These are phyloP conservation scores for Buxus sempervirens DNA, from an alignment of 164 flowering plant genomes.

Conservation along the genomic window DNA sequence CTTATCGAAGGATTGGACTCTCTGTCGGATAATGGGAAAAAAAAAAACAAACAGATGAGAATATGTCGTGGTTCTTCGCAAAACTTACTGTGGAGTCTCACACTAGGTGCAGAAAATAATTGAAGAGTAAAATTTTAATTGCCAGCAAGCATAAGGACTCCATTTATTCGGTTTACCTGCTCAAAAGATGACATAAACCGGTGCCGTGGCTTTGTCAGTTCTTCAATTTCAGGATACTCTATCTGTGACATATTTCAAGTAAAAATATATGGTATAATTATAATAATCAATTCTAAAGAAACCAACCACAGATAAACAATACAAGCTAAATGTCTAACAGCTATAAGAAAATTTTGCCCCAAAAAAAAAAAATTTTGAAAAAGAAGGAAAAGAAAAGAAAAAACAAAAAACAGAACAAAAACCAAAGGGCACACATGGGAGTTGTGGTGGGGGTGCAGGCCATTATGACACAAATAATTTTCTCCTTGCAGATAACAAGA, in stretches of 20 bases:
- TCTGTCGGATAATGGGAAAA: slow-evolving; percentile 37
- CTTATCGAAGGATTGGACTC: slow-evolving; percentile 79
- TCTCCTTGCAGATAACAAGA: not conserved
- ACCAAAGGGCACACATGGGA: too few relatives aligned
- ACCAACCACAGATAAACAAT: too few relatives aligned
- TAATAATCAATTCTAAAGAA: not conserved
- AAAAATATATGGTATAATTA: not conserved
- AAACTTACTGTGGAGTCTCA: too few relatives aligned
- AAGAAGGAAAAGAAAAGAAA: too few relatives aligned
- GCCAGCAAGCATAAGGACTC: not conserved
- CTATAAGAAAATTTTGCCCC: too few relatives aligned
- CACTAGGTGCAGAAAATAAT: not conserved
- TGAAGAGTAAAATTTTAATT: too few relatives aligned
- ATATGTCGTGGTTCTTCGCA: too few relatives aligned
- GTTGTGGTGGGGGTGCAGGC: too few relatives aligned
- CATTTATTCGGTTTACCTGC: slow-evolving; percentile 52
- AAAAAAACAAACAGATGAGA: not conserved
- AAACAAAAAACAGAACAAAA: too few relatives aligned
- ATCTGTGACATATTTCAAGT: slow-evolving; percentile 43
- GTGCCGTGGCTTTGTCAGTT: slow-evolving; percentile 78
- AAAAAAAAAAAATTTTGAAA: too few relatives aligned
- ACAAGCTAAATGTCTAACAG: too few relatives aligned
- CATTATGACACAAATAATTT: too few relatives aligned
- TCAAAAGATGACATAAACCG: slow-evolving; percentile 98
- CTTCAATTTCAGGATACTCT: slow-evolving; percentile 98